These are phyloP conservation scores for Wickerhamiella kurtzmanii DNA, from an alignment of 805 yeast species.

Conservation along the genomic window DNA sequence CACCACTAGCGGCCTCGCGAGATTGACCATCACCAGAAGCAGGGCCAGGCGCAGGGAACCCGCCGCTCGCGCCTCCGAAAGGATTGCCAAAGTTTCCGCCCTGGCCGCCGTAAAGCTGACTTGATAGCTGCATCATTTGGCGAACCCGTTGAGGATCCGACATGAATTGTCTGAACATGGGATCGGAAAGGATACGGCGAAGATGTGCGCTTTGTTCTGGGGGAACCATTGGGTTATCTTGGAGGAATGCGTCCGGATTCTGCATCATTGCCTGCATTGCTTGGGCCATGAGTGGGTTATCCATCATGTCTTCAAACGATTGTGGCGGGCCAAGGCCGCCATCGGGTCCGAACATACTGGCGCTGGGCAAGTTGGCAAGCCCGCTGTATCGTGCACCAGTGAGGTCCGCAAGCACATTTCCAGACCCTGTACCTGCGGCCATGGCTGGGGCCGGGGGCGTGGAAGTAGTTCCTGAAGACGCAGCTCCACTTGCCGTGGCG, in stretches of 20 bases:
- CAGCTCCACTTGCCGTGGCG: constrained; percentile 17
- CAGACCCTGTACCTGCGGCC: constrained; percentile 77
- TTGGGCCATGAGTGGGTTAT: constrained; percentile 72
- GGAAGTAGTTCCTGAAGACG: constrained; percentile 14
- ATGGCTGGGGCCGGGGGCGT: constrained; percentile 48
- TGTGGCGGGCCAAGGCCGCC: constrained; percentile 79
- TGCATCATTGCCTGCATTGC: constrained; percentile 25
- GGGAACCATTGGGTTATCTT: constrained; percentile 63
- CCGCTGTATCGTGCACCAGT: constrained; percentile 97
- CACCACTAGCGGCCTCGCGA: constrained; percentile 18
- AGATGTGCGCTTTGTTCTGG: constrained; percentile 70
- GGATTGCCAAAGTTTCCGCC: constrained; percentile 30
- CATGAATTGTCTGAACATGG: constrained; percentile 63
- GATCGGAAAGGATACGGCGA: constrained; percentile 72
- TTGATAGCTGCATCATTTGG: constrained; percentile 54
- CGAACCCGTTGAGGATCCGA: constrained; percentile 79
- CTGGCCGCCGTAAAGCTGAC: constrained; percentile 31
- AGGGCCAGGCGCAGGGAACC: constrained; percentile 25
- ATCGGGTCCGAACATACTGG: constrained; percentile 85
- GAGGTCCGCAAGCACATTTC: constrained; percentile 79
- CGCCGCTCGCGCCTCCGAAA: constrained; percentile 16
- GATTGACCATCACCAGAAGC: constrained; percentile 20
- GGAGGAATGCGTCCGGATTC: constrained; percentile 37
- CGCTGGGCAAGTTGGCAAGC: constrained; percentile 71
- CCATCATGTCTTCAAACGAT: constrained; percentile 66